Percentiles rank a stretch among this genome's conserved stretches.
These are phyloP conservation scores for Solanum chaucha DNA, from an alignment of 257 asterid genomes.

Conservation along the genomic window DNA sequence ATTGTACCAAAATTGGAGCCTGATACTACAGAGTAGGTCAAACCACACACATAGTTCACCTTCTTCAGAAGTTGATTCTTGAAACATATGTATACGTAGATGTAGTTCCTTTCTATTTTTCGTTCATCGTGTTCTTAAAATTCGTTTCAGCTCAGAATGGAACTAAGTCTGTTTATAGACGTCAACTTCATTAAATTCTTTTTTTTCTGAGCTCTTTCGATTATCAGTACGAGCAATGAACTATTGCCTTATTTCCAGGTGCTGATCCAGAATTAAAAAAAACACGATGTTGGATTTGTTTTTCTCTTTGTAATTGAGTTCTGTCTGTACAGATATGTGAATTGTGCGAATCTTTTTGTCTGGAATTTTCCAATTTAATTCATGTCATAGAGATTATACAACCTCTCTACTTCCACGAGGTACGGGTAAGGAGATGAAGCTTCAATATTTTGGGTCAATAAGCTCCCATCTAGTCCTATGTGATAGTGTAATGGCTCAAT, in stretches of 20 bases:
- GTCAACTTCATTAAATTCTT: background rate
- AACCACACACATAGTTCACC: background rate
- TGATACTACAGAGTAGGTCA: slow-evolving; percentile 9
- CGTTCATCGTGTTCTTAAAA: background rate
- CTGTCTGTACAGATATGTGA: background rate
- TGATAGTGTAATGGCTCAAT: background rate
- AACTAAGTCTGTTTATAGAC: background rate
- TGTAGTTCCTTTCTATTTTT: background rate
- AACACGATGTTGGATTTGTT: background rate
- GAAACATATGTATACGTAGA: background rate
- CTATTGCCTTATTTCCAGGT: background rate
- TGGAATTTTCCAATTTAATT: background rate
- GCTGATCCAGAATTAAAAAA: background rate
- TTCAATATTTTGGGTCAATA: background rate
- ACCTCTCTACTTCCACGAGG: background rate
- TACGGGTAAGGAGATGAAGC: background rate
- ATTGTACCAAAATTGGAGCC: slow-evolving; percentile 24
- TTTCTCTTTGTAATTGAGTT: background rate
- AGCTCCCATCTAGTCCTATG: background rate
- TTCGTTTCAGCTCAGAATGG: background rate
- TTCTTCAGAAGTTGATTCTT: background rate
- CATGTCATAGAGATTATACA: background rate
- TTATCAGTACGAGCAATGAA: background rate
- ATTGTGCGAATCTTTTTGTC: background rate
- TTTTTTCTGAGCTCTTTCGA: background rate